Percentiles rank a stretch among this genome's conserved stretches.
These are phyloP conservation scores for Lichtheimia corymbifera DNA, from an alignment of 371 early-diverging fungal species.

Conservation along the genomic window DNA sequence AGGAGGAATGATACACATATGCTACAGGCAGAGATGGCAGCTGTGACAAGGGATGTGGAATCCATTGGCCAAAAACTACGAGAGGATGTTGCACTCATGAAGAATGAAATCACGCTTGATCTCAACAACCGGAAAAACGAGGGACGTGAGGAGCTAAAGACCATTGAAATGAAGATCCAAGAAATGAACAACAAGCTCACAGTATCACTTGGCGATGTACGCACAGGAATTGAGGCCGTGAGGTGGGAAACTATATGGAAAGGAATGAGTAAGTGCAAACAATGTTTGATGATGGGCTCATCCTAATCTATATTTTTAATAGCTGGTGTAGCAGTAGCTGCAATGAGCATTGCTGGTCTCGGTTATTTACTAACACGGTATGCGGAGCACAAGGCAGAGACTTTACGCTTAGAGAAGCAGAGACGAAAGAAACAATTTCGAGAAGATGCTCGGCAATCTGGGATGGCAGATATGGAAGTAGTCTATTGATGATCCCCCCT, in stretches of 20 bases:
- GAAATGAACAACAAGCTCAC: conserved; percentile 86
- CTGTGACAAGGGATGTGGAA: conserved; percentile 82
- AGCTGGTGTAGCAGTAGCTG: conserved; percentile 45
- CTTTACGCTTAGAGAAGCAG: conserved; percentile 29
- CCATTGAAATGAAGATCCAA: conserved; percentile 80
- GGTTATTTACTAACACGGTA: conserved; percentile 42
- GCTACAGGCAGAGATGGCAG: conserved; percentile 72
- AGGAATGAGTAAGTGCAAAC: conserved; percentile 52
- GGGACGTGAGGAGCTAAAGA: conserved; percentile 74
- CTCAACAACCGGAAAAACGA: conserved; percentile 90
- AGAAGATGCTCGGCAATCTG: conserved; percentile 46
- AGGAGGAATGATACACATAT: conserved; percentile 84
- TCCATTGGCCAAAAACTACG: conserved; percentile 69
- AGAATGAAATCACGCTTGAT: conserved; percentile 87
- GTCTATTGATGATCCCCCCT: conserved; percentile 20
- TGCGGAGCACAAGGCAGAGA: conserved; percentile 33
- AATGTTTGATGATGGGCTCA: conserved; percentile 3
- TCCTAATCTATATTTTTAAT: background rate
- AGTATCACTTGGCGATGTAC: conserved; percentile 77
- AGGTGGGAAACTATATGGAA: conserved; percentile 80
- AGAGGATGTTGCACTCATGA: conserved; percentile 77
- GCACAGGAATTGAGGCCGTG: conserved; percentile 87
- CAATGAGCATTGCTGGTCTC: conserved; percentile 36
- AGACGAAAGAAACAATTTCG: conserved; percentile 32
- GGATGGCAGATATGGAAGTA: conserved; percentile 48